A percentile compares a stretch with the other conserved stretches of the same genome.
These are phyloP conservation scores for Pythium dissotocum DNA, from an alignment of 352 stramenopile genomes.

Conservation along the genomic window DNA sequence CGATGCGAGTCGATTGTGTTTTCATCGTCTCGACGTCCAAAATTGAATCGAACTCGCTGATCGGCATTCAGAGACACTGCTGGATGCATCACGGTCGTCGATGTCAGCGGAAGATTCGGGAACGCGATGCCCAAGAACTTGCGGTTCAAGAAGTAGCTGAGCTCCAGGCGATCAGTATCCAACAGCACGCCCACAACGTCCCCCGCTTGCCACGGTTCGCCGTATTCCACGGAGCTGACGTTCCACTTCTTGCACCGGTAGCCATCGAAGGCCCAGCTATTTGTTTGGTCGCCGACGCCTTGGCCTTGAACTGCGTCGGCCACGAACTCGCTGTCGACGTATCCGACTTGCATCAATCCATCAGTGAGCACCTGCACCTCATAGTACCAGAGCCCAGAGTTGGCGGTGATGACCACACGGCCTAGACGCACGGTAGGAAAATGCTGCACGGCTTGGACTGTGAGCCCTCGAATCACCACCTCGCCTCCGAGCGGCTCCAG, in stretches of 20 bases:
- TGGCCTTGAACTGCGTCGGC: constrained; percentile 84
- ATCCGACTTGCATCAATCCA: constrained; percentile 94
- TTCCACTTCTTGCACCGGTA: constrained; percentile 91
- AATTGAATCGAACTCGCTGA: constrained; percentile 81
- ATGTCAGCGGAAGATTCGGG: constrained; percentile 40
- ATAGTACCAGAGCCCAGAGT: constrained; percentile 87
- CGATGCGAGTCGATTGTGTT: not conserved
- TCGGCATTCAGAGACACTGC: constrained; percentile 86
- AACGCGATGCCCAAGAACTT: constrained; percentile 87
- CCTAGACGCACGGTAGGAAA: constrained; percentile 78
- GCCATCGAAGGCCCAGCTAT: constrained; percentile 92
- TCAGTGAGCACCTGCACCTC: constrained; percentile 89
- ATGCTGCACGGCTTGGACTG: constrained; percentile 62
- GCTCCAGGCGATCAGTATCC: constrained; percentile 79
- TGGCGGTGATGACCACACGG: constrained; percentile 46
- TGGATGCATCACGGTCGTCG: constrained; percentile 62
- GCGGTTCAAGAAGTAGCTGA: constrained; percentile 93
- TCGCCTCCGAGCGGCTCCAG: constrained; percentile 72
- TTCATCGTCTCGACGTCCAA: constrained; percentile 38
- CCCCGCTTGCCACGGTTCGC: constrained; percentile 69
- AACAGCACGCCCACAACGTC: constrained; percentile 89
- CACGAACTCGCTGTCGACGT: constrained; percentile 83
- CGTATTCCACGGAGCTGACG: constrained; percentile 80
- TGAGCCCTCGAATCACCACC: constrained; percentile 55
- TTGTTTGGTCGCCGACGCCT: constrained; percentile 89